These are phyloP conservation scores for Lentinula detonsa DNA, from an alignment of 768 basidiomycete genomes.

Conservation along the genomic window DNA sequence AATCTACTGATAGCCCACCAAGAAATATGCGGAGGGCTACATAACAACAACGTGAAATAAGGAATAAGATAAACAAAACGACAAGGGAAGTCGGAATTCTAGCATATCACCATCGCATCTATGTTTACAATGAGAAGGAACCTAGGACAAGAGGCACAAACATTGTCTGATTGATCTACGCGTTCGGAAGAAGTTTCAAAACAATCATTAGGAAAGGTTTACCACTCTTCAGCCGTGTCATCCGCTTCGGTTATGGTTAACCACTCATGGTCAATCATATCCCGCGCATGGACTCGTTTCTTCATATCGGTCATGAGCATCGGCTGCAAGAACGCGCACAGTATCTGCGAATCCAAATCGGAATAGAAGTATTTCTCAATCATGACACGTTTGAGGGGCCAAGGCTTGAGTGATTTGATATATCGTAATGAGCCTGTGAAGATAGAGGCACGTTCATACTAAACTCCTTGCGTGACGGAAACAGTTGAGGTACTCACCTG, in stretches of 20 bases:
- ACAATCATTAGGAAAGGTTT: constrained; percentile 6
- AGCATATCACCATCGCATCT: not conserved
- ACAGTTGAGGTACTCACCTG: constrained; percentile 35
- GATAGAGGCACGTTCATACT: not conserved
- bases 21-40: not conserved
- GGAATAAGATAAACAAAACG: not conserved
- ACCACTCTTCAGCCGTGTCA: constrained; percentile 41
- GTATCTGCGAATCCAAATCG: constrained; percentile 44
- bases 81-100: not conserved
- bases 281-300: constrained; percentile 62
- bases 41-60: not conserved
- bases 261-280: constrained; percentile 76
- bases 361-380: constrained; percentile 81
- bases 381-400: constrained; percentile 83
- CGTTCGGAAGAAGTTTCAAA: not conserved
- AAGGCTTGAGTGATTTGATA: constrained; percentile 69
- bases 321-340: constrained; percentile 67
- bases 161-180: too few relatives aligned
- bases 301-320: constrained; percentile 72
- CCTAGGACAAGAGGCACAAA: not conserved
- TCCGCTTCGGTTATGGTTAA: constrained; percentile 38
- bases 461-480: not conserved
- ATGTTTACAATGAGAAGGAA: not conserved
- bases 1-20: not conserved
- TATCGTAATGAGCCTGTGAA: constrained; percentile 58